phyloP scores from a whole-genome alignment of 495 filamentous ascomycete genomes.

The Daldinia bambusicola region DNA sequence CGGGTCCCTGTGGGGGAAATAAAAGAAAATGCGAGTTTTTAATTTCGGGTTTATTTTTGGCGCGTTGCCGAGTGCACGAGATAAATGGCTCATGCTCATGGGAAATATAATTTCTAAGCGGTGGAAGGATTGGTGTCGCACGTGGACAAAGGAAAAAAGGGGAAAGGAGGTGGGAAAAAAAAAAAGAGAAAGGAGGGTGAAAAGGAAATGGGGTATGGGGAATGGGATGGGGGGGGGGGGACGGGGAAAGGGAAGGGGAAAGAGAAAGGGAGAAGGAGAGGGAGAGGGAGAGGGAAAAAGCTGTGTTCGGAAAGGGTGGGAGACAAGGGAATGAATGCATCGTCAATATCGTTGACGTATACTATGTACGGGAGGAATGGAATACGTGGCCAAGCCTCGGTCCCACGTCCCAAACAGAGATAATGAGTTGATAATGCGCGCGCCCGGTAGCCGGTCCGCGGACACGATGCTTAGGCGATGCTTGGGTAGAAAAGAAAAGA shows the following conservation, averaged over 20 bases:
- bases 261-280: background rate
- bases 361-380: conserved; percentile 22
- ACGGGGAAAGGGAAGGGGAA: conserved; percentile 3
- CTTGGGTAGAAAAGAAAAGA: background rate
- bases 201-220: conserved; percentile 12
- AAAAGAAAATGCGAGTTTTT: background rate
- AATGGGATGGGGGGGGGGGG: background rate
- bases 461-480: background rate
- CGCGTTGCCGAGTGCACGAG: background rate
- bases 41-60: conserved; percentile 11
- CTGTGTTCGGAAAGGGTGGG: conserved; percentile 8
- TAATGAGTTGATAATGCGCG: conserved; percentile 20
- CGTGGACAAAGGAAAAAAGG: conserved; percentile 14
- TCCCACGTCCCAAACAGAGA: conserved; percentile 30
- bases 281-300: conserved; percentile 5
- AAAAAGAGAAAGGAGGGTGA: background rate
- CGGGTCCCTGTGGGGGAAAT: background rate
- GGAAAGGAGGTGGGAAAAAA: conserved; percentile 6
- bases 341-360: conserved; percentile 35
- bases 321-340: conserved; percentile 18
- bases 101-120: conserved; percentile 8
- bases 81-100: conserved; percentile 14
- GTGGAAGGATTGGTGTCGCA: conserved; percentile 10
- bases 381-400: conserved; percentile 33
- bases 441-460: conserved; percentile 24